Evolutionary conservation across 345 rosid genomes (phyloP).

Genomic region (Geranium rotundifolium): DNA sequence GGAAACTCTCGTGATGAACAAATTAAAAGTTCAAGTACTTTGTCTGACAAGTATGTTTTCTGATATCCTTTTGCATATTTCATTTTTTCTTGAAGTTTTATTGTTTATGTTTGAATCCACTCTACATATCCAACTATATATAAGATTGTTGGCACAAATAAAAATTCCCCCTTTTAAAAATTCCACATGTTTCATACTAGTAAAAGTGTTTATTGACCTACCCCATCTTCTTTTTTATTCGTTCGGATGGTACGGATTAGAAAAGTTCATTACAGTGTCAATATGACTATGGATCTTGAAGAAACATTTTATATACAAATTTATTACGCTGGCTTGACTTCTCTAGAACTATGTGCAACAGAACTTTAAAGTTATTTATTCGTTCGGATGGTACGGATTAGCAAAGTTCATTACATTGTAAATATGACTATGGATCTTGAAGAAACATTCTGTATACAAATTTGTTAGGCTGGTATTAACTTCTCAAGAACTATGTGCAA

Average conservation of each 20-base stretch:
- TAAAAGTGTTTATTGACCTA: too few species aligned
- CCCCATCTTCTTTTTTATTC: too few species aligned
- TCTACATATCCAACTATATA: background rate
- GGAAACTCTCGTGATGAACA: conserved; percentile 42
- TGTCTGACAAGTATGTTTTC: conserved; percentile 39
- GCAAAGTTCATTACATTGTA: background rate
- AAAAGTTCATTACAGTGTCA: background rate
- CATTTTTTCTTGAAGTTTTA: background rate
- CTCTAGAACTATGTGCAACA: conserved; percentile 31
- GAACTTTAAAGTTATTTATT: conserved; percentile 38
- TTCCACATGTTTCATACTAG: too few species aligned
- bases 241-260: too few species aligned
- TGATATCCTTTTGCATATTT: conserved; percentile 7
- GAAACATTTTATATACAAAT: background rate
- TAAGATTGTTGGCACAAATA: background rate
- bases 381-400: too few species aligned
- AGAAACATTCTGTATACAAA: background rate
- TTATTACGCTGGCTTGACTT: conserved; percentile 12
- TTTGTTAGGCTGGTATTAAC: conserved; percentile 12
- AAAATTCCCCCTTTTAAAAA: too few species aligned
- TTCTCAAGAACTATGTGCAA: conserved; percentile 28
- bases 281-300: conserved; percentile 1
- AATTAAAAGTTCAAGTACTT: conserved; percentile 22
- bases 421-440: background rate
- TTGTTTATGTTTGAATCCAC: conserved; percentile 3